These are phyloP conservation scores for Theileria luwenshuni DNA, from an alignment of 169 alveolate species.

Conservation along the genomic window DNA sequence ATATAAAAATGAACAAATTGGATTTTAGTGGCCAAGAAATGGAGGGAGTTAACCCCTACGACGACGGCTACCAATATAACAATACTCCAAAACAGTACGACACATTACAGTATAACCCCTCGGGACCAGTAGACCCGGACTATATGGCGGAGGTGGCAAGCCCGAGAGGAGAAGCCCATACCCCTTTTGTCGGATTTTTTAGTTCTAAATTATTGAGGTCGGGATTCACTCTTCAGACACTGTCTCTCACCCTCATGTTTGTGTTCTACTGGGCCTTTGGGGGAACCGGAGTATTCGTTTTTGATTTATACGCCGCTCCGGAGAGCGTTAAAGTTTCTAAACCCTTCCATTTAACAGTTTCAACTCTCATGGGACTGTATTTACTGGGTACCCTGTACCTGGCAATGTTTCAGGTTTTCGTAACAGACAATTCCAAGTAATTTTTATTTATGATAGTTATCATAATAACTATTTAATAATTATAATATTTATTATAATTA, in stretches of 20 bases:
- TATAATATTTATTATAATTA: conserved; percentile 1
- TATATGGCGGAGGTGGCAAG: conserved; percentile 75
- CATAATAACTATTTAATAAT: neutral
- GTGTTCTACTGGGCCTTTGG: conserved; percentile 84
- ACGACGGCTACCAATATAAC: conserved; percentile 41
- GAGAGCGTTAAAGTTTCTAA: conserved; percentile 80
- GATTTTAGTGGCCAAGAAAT: conserved; percentile 48
- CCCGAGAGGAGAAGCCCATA: conserved; percentile 83
- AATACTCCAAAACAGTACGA: conserved; percentile 29
- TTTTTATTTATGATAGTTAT: neutral
- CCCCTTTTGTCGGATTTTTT: conserved; percentile 81
- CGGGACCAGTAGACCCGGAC: conserved; percentile 72
- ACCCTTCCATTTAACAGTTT: conserved; percentile 79
- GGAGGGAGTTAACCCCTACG: conserved; percentile 48
- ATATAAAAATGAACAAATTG: conserved; percentile 50
- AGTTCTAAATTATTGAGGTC: conserved; percentile 77
- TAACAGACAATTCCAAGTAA: conserved; percentile 83
- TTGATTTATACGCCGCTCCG: conserved; percentile 83
- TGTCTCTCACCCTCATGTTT: conserved; percentile 79
- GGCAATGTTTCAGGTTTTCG: conserved; percentile 84
- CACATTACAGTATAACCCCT: conserved; percentile 41
- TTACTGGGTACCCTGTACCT: conserved; percentile 78
- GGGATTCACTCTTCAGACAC: conserved; percentile 77
- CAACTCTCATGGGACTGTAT: conserved; percentile 79
- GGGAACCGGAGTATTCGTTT: conserved; percentile 81